phyloP scores from a whole-genome alignment of 345 rosid genomes.

The Balakata baccata region DNA sequence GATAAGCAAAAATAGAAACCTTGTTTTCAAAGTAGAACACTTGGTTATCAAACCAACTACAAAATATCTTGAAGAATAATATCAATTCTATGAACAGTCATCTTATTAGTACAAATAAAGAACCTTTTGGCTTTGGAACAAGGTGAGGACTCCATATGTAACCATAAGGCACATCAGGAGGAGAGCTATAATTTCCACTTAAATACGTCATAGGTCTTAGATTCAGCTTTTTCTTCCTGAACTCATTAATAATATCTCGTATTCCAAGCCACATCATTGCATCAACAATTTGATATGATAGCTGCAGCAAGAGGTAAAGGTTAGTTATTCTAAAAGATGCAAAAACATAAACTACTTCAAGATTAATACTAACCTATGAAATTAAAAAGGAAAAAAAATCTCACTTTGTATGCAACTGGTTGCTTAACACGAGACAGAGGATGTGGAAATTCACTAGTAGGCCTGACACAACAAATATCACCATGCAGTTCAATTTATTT shows the following conservation, averaged over 20 bases:
- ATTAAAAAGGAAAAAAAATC: slow-evolving; percentile 16
- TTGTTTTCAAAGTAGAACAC: background rate
- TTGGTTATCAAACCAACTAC: background rate
- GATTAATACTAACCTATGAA: background rate
- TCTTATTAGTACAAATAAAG: background rate
- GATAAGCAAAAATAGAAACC: background rate
- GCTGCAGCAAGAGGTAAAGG: slow-evolving; percentile 25
- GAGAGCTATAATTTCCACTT: slow-evolving; percentile 41
- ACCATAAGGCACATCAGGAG: slow-evolving; percentile 42
- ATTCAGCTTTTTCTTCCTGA: slow-evolving; percentile 46
- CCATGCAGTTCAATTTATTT: slow-evolving; percentile 2
- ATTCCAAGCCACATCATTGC: slow-evolving; percentile 53
- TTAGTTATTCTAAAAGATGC: background rate
- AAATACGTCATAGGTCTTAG: slow-evolving; percentile 50
- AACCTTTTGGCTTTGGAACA: slow-evolving; percentile 59
- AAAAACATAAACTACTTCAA: background rate
- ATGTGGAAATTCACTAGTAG: slow-evolving; percentile 58
- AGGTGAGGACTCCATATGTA: slow-evolving; percentile 62
- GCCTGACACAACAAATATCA: slow-evolving; percentile 34
- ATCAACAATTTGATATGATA: slow-evolving; percentile 58
- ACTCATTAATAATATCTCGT: slow-evolving; percentile 47
- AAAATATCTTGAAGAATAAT: background rate
- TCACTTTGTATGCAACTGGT: slow-evolving; percentile 42
- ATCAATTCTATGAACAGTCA: background rate
- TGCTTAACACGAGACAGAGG: slow-evolving; percentile 56